Evolutionary conservation across 2,329 filamentous ascomycete genomes (phyloP), one percentile per base, ranked within the genome.

Genomic region (Rhynchosporium graminicola): DNA sequence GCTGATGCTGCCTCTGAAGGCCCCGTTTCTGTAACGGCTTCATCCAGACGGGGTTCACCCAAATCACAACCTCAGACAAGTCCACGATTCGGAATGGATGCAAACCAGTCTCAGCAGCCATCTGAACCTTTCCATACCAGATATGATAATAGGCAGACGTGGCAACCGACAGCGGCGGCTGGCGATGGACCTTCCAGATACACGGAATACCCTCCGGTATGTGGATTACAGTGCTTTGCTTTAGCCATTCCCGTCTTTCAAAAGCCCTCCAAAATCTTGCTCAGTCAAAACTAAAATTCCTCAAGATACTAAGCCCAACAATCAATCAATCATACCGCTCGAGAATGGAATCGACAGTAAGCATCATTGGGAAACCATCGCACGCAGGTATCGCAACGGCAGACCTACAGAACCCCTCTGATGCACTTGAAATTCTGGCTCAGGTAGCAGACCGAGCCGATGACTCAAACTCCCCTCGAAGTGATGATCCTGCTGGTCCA

Each of bases 321-420:
- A 62, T 47, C 42, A 64, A 64, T 28, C 60, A 65, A 7, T 33
- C 60, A 40, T 69, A 65, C 63, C 68, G 61, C 1, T 38, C 55
- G 6, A 62, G 67, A 29, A 48, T 57, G 9, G 65, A 68, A 57
- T 69, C 67, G 0, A 69, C 60, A 3, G 59, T 62, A 29, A 70
- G 65, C 38, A 20, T 67, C 43, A 29, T 62, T 33, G 59, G 38
- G 20, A 69, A 69, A 38, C 28, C 43, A 42, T 65, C 67, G 9
- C 65, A 70, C 47, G 72, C 72, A 48, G 68, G 66, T 12, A 73
- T 74, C 31, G 69, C 71, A 50, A 71, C 72, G 6, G 70, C 66
- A 42, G 69, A 73, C 50, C 57, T 74, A 6, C 71, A 74, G 58
- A 73, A 74, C 58, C 72, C 72, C 15, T 72, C 72, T 7, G 72